phyloP scores from a whole-genome alignment of 73 alveolate genomes.

The Paramecium sonneborni region DNA sequence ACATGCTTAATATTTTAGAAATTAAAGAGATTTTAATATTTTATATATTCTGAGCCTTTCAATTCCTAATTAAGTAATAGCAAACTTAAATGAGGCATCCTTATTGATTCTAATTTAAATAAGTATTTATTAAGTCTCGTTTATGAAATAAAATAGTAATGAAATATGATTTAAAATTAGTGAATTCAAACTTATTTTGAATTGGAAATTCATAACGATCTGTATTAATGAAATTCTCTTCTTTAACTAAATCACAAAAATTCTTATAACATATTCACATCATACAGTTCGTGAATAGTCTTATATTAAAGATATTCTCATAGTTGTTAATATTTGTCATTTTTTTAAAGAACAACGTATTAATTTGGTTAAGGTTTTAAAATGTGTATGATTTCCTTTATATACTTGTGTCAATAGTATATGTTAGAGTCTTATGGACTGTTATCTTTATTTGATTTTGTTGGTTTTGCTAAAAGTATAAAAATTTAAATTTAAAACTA shows the following conservation, averaged over 20 bases:
- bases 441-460: neutral
- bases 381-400: neutral
- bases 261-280: neutral
- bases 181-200: neutral
- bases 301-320: neutral
- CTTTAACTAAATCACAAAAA: neutral
- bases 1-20: neutral
- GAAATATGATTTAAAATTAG: slow-evolving; percentile 7
- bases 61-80: neutral
- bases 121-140: neutral
- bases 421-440: neutral
- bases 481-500: neutral
- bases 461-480: slow-evolving; percentile 27
- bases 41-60: neutral
- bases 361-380: neutral
- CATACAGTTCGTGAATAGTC: neutral
- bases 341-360: neutral
- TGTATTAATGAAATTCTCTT: neutral
- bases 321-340: neutral
- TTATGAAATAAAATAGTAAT: neutral
- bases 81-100: neutral
- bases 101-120: neutral
- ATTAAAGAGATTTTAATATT: neutral
- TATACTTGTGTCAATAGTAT: neutral
- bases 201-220: slow-evolving; percentile 20